Base-by-base conservation (phyloP, 2,329 filamentous ascomycete genomes). In the Clarireedia homoeocarpa region DNA sequence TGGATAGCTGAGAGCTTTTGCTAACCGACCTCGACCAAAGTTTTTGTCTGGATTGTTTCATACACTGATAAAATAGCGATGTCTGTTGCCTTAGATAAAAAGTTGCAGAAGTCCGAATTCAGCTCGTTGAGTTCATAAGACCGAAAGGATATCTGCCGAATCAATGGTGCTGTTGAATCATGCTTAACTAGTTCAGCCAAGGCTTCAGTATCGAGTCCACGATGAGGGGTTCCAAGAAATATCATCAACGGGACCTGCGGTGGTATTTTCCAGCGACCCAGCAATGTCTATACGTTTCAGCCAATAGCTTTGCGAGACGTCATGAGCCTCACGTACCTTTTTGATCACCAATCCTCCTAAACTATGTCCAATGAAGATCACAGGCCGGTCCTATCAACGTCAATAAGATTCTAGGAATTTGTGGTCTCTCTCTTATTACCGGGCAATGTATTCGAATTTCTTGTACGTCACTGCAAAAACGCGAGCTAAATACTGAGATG, bases 261-360 rank as follows among this genome's bases (percentile, higher is more conserved):
- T 53, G 47, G 38, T 5, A 57, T 27, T 23, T 53, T 53, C 53
- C 53, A 55, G 30, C 53, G 53, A 26, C 53, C 53, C 27, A 55
- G 23, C 47, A 55, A 51, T 2, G 53, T 47, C 53, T 55, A 12
- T 17, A 4, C 40, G 15, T 20, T 26, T 2, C 5, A n/a, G 39
- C 51, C 26, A 55, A 23, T 5, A 4, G 36, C 2, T 15, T 10
- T 44, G 14, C 14, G 20, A 7, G 6, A 38, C 2, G 2, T 6
- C 4, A 15, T 14, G 4, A 15, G 26, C 12, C 24, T 23, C 7
- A 38, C 36, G n/a, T 55, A 58, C 66, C 56, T 67, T 68, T 48
- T 71, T 71, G 12, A 71, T 69, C 2, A 72, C 63, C 12, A 72
- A 60, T 5, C 69, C 68, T 2, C 69, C 70, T 63, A 72, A 67